These are phyloP conservation scores for Apophysomyces trapeziformis DNA, from an alignment of 371 early-diverging fungal species.

Conservation along the genomic window DNA sequence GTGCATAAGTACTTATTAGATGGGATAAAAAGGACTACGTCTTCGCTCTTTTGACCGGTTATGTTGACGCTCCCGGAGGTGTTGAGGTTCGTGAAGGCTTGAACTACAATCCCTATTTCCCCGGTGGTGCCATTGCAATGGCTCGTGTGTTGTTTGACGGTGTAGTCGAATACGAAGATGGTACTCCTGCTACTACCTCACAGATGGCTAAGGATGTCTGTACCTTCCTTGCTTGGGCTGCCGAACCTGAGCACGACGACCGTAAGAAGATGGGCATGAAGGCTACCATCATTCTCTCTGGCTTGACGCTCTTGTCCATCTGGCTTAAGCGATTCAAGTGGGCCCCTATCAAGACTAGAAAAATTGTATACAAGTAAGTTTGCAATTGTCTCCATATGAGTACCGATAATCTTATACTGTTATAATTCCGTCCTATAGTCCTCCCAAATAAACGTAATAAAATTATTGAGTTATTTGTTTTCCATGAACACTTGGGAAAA, in stretches of 20 bases:
- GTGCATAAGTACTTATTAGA: too few relatives aligned
- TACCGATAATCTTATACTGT: too few relatives aligned
- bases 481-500: too few relatives aligned
- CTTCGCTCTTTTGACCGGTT: slow-evolving; percentile 94
- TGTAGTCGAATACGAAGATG: slow-evolving; percentile 96
- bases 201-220: slow-evolving; percentile 98
- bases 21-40: slow-evolving; percentile 79
- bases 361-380: slow-evolving; percentile 74
- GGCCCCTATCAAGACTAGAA: slow-evolving; percentile 79
- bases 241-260: slow-evolving; percentile 97
- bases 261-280: slow-evolving; percentile 96
- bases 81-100: slow-evolving; percentile 94
- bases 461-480: too few relatives aligned
- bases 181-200: slow-evolving; percentile 94
- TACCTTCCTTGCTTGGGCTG: slow-evolving; percentile 93
- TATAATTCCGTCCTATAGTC: too few relatives aligned
- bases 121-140: slow-evolving; percentile 98
- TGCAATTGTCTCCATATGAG: too few relatives aligned
- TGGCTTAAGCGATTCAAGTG: slow-evolving; percentile 85
- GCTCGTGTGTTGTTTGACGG: slow-evolving; percentile 94
- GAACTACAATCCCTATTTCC: slow-evolving; percentile 99
- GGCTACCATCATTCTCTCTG: slow-evolving; percentile 71
- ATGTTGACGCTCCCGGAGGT: slow-evolving; percentile 96
- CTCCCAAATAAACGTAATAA: too few relatives aligned
- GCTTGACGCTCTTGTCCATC: slow-evolving; percentile 66